Evolutionary conservation across 768 basidiomycete genomes (phyloP).

Genomic region (Lactarius hatsudake): DNA sequence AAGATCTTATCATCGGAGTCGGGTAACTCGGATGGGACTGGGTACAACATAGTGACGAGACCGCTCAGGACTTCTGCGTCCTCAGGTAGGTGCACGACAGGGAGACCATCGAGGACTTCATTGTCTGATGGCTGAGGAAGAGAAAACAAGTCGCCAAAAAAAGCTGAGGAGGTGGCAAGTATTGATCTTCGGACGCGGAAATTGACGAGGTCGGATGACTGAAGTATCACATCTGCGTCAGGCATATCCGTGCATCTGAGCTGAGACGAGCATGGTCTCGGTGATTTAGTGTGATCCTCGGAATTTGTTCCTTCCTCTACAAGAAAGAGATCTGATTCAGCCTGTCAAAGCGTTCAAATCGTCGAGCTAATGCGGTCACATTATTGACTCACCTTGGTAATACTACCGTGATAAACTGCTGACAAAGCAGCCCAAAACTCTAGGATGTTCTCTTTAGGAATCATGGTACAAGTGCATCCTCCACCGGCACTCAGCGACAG

Average conservation of each 20-base stretch:
- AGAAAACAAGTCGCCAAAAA: slow-evolving; percentile 5
- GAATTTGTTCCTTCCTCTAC: neutral
- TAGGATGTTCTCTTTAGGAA: neutral
- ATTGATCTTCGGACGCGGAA: neutral
- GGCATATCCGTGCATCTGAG: neutral
- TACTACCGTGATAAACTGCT: neutral
- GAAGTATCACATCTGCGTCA: slow-evolving; percentile 8
- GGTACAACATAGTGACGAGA: slow-evolving; percentile 8
- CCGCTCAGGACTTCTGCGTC: slow-evolving; percentile 4
- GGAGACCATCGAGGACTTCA: neutral
- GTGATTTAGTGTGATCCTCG: neutral
- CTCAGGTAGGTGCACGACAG: neutral
- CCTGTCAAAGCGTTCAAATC: neutral
- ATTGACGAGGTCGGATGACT: slow-evolving; percentile 1
- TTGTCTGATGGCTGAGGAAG: neutral
- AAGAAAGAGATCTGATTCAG: neutral
- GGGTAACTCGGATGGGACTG: neutral
- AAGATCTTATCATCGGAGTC: neutral
- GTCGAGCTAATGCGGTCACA: neutral
- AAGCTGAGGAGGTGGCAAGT: neutral
- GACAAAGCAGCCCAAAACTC: slow-evolving; percentile 7
- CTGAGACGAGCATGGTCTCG: too few relatives aligned
- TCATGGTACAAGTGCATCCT: neutral
- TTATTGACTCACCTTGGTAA: neutral
- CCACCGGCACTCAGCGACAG: too few relatives aligned